Conservation (phyloP, 805 yeast species). For the Candida pseudofarinosa region DNA sequence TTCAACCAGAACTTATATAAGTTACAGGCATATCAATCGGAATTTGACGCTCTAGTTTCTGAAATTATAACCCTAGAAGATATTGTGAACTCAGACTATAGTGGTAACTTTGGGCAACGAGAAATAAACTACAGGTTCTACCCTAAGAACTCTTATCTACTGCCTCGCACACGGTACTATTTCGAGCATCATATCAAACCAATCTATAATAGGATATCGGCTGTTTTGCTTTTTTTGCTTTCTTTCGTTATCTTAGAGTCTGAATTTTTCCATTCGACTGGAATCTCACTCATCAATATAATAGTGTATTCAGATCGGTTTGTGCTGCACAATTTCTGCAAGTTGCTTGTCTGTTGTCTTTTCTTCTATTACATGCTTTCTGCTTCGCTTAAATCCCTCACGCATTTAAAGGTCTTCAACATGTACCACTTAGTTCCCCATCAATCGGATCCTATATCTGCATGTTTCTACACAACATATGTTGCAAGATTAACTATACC, state of each 20-base stretch:
- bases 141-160: slow-evolving; percentile 15
- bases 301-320: slow-evolving; percentile 34
- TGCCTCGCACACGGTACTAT: slow-evolving; percentile 41
- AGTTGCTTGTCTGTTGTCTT: slow-evolving; percentile 39
- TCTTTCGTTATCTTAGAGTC: slow-evolving; percentile 64
- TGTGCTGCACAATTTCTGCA: slow-evolving; percentile 18
- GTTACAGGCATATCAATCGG: slow-evolving; percentile 51
- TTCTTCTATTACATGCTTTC: slow-evolving; percentile 61
- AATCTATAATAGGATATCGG: slow-evolving; percentile 34
- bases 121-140: slow-evolving; percentile 18
- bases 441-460: slow-evolving; percentile 69
- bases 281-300: slow-evolving; percentile 55
- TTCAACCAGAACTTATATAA: slow-evolving; percentile 52
- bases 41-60: slow-evolving; percentile 47
- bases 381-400: slow-evolving; percentile 61
- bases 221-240: slow-evolving; percentile 38
- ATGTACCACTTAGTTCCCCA: slow-evolving; percentile 70
- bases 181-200: slow-evolving; percentile 47
- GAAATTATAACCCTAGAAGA: slow-evolving; percentile 57
- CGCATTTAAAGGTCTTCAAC: slow-evolving; percentile 67
- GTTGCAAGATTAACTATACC: slow-evolving; percentile 82
- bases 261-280: slow-evolving; percentile 69
- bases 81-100: slow-evolving; percentile 40
- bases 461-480: slow-evolving; percentile 74
- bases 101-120: slow-evolving; percentile 13